Conservation (phyloP, 257 asterid genomes). For the Gynochthodes officinalis region DNA sequence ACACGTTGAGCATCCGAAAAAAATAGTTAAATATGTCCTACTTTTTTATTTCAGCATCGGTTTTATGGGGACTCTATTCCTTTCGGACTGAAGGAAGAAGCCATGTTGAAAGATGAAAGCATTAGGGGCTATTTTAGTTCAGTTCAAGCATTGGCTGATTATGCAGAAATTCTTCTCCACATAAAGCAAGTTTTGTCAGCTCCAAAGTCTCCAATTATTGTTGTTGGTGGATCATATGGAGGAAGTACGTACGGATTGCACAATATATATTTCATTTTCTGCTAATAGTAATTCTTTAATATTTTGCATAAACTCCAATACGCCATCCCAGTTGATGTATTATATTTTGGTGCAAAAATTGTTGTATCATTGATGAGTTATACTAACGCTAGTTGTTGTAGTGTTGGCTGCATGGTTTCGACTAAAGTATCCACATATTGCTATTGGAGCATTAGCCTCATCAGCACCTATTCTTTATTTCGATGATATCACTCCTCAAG, state of each 20-base stretch:
- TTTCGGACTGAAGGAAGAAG: constrained; percentile 6
- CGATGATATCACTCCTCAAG: constrained; percentile 22
- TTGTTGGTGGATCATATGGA: constrained; percentile 31
- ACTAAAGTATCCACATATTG: constrained; percentile 28
- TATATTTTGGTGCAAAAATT: too few species aligned
- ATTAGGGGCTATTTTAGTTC: constrained; percentile 10
- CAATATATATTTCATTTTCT: too few species aligned
- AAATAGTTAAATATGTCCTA: too few species aligned
- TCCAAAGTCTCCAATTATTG: constrained; percentile 15
- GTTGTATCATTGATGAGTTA: too few species aligned
- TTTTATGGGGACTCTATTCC: constrained; percentile 24
- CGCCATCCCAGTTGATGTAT: too few species aligned
- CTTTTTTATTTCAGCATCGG: constrained; percentile 28
- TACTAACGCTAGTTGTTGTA: too few species aligned
- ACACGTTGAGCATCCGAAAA: too few species aligned
- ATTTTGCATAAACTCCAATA: too few species aligned
- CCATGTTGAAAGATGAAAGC: not conserved
- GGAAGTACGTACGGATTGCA: constrained; percentile 44
- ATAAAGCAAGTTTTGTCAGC: not conserved
- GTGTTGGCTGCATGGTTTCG: constrained; percentile 35
- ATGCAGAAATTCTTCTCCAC: constrained; percentile 15
- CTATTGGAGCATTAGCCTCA: constrained; percentile 23
- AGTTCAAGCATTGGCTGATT: constrained; percentile 17
- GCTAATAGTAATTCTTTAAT: too few species aligned
- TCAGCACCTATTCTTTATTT: constrained; percentile 33